Conservation (phyloP, 2,329 filamentous ascomycete species). For the Alternaria longipes region DNA sequence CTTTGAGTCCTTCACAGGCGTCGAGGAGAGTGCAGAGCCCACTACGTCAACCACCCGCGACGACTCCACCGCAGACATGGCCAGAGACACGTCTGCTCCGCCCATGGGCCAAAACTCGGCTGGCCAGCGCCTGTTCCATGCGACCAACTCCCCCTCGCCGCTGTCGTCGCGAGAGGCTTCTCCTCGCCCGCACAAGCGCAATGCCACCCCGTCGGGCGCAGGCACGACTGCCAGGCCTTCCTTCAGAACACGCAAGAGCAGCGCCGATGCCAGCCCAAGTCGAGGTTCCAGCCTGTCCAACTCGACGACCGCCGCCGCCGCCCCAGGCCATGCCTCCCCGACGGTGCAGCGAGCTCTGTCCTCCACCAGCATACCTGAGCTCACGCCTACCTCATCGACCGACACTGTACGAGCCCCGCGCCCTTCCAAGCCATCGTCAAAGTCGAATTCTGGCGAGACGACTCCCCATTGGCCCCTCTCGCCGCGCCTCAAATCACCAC, state of each 20-base stretch:
- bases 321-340: slow-evolving; percentile 66
- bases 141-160: slow-evolving; percentile 50
- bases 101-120: slow-evolving; percentile 38
- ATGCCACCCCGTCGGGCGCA: slow-evolving; percentile 28
- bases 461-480: slow-evolving; percentile 79
- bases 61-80: slow-evolving; percentile 20
- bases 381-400: slow-evolving; percentile 65
- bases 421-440: slow-evolving; percentile 70
- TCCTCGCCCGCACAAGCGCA: slow-evolving; percentile 50
- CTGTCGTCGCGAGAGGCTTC: slow-evolving; percentile 59
- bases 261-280: slow-evolving; percentile 54
- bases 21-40: slow-evolving; percentile 51
- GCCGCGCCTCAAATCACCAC: slow-evolving; percentile 79
- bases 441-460: slow-evolving; percentile 54
- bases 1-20: slow-evolving; percentile 49
- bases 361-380: slow-evolving; percentile 71
- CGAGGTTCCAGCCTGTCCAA: slow-evolving; percentile 48
- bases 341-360: slow-evolving; percentile 74
- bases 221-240: slow-evolving; percentile 36
- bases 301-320: slow-evolving; percentile 29
- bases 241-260: slow-evolving; percentile 56
- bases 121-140: slow-evolving; percentile 40
- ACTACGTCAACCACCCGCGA: slow-evolving; percentile 24
- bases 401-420: slow-evolving; percentile 71
- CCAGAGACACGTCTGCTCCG: slow-evolving; percentile 18